A percentile compares a stretch with the other conserved stretches of the same genome.
Conservation (phyloP, 257 asterid genomes). For the Nicotiana sylvestris region DNA sequence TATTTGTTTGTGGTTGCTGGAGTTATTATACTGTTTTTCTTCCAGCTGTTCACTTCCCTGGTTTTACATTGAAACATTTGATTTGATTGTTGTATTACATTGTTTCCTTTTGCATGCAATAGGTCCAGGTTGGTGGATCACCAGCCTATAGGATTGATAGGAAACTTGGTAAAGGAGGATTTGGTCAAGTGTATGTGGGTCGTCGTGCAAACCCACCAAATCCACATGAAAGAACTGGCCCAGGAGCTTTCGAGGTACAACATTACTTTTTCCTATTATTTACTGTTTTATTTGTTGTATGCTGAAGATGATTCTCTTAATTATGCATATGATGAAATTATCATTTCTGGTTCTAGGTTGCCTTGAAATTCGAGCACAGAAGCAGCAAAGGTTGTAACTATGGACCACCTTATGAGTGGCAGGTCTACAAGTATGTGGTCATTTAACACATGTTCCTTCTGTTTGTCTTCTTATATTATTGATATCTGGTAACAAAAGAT, state of each 20-base stretch:
- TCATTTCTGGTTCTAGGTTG: slow-evolving; percentile 47
- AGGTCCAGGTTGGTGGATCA: slow-evolving; percentile 93
- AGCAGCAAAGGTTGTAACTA: slow-evolving; percentile 85
- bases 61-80: neutral
- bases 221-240: slow-evolving; percentile 70
- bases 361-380: slow-evolving; percentile 77
- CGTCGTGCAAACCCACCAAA: slow-evolving; percentile 60
- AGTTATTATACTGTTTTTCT: neutral
- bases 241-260: slow-evolving; percentile 79
- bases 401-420: slow-evolving; percentile 89
- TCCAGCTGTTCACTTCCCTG: neutral
- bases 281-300: neutral
- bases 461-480: neutral
- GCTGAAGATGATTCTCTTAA: neutral
- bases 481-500: slow-evolving; percentile 5
- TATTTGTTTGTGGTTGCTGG: neutral
- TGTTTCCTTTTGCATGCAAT: slow-evolving; percentile 21
- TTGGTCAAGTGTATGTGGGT: slow-evolving; percentile 94
- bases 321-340: neutral
- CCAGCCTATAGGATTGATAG: slow-evolving; percentile 61
- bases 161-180: slow-evolving; percentile 94
- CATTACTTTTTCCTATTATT: neutral
- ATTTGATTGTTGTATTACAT: slow-evolving; percentile 9
- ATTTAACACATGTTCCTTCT: neutral
- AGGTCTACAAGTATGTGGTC: slow-evolving; percentile 58